A percentile compares a stretch with the other conserved stretches of the same genome.
Evolutionary conservation across 345 rosid genomes (phyloP).

Genomic region (Eutrema japonicum): DNA sequence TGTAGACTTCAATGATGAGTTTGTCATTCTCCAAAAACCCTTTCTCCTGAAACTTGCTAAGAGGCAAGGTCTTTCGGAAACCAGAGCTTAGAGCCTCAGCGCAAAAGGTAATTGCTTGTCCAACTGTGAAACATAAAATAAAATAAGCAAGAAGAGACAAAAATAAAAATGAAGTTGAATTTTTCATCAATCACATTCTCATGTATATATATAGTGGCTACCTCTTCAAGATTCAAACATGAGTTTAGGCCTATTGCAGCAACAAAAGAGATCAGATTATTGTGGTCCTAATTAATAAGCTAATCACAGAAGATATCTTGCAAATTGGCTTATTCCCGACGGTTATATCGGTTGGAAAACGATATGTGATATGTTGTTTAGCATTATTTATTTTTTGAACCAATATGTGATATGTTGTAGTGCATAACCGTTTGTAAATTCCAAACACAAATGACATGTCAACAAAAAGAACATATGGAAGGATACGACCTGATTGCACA

Average conservation of each 20-base stretch:
- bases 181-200: background rate
- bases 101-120: background rate
- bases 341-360: no score
- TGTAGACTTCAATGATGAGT: constrained; percentile 33
- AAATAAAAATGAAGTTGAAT: background rate
- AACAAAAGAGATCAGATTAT: no score
- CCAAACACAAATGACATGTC: no score
- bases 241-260: background rate
- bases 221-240: constrained; percentile 1
- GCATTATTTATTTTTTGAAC: no score
- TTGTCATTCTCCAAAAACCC: constrained; percentile 21
- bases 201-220: background rate
- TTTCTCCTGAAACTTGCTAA: constrained; percentile 10
- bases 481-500: background rate
- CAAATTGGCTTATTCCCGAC: no score
- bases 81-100: background rate
- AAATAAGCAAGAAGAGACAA: background rate
- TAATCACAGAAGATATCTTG: background rate
- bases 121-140: background rate
- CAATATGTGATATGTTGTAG: no score
- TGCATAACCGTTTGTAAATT: background rate
- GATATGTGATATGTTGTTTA: no score
- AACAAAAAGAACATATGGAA: background rate
- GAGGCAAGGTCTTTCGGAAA: background rate
- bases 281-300: background rate